Evolutionary conservation across 495 filamentous ascomycete genomes (phyloP).

Genomic region (Hyaloscypha hepaticicola): DNA sequence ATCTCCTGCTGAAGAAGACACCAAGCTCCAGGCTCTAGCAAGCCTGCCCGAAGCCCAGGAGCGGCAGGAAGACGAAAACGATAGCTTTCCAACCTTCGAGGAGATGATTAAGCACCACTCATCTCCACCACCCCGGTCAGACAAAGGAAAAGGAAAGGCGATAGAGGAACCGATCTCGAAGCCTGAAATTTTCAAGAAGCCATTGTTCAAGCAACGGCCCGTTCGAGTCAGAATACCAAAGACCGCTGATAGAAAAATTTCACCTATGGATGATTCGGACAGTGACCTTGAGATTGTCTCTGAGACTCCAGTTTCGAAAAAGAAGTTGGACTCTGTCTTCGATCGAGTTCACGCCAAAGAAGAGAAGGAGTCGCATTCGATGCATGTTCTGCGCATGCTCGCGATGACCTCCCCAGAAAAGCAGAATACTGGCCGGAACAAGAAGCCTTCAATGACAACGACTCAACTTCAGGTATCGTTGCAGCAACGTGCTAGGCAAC

Average conservation of each 20-base stretch:
- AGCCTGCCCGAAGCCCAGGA: background rate
- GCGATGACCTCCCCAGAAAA: conserved; percentile 67
- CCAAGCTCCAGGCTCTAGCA: conserved; percentile 5
- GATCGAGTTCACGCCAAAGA: conserved; percentile 61
- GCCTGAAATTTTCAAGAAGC: conserved; percentile 20
- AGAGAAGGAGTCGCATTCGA: conserved; percentile 58
- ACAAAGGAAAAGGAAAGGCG: conserved; percentile 59
- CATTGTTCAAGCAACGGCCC: conserved; percentile 19
- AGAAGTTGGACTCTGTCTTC: conserved; percentile 58
- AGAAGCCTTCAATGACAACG: conserved; percentile 57
- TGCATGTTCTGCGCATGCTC: conserved; percentile 67
- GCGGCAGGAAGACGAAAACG: conserved; percentile 6
- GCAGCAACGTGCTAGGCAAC: conserved; percentile 67
- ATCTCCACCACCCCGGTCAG: conserved; percentile 25
- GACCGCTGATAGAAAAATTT: conserved; percentile 36
- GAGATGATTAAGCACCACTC: conserved; percentile 18
- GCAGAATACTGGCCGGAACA: conserved; percentile 41
- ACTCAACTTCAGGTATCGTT: conserved; percentile 69
- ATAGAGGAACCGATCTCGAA: conserved; percentile 29
- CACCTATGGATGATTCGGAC: conserved; percentile 52
- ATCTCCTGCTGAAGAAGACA: conserved; percentile 33
- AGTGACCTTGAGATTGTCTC: conserved; percentile 64
- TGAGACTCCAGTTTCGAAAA: conserved; percentile 19
- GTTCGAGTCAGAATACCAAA: conserved; percentile 28
- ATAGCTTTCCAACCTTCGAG: conserved; percentile 37